Evolutionary conservation across 352 stramenopile genomes (phyloP).

Genomic region (Blastocystis sp.): DNA sequence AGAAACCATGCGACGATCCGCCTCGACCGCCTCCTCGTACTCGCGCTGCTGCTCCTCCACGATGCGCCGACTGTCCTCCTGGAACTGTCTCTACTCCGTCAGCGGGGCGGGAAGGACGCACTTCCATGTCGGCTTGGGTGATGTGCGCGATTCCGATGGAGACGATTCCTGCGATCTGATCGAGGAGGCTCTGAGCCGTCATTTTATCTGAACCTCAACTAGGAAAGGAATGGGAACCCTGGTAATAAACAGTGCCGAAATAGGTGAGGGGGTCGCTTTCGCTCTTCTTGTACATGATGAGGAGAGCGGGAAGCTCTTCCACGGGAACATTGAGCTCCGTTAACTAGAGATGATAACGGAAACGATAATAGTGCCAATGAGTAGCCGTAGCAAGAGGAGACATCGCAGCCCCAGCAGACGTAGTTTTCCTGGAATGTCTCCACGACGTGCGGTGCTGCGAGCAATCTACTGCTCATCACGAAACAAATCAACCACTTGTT

Average conservation of each 20-base stretch:
- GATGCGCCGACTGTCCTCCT: conserved; percentile 41
- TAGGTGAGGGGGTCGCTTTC: neutral
- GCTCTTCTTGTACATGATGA: conserved; percentile 40
- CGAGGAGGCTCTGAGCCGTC: neutral
- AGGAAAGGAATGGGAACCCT: neutral
- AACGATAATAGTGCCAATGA: neutral
- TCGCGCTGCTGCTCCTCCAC: conserved; percentile 41
- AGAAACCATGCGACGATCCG: conserved; percentile 5
- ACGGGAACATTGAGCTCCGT: conserved; percentile 31
- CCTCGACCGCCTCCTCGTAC: conserved; percentile 51
- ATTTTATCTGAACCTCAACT: neutral
- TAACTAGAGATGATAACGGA: conserved; percentile 2
- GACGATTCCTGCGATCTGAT: neutral
- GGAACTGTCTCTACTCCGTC: conserved; percentile 9
- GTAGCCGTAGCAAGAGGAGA: conserved; percentile 31
- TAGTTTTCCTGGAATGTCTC: conserved; percentile 16
- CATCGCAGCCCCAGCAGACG: conserved; percentile 60
- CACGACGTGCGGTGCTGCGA: conserved; percentile 2
- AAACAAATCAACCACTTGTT: conserved; percentile 10
- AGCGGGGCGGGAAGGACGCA: neutral
- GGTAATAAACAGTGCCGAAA: conserved; percentile 13
- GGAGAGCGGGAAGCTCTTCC: conserved; percentile 18
- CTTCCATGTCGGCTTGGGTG: conserved; percentile 5
- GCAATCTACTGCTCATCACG: neutral
- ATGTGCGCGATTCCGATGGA: neutral